A percentile compares a stretch with the other conserved stretches of the same genome.
Evolutionary conservation across 148 eudicot genomes (phyloP).

Genomic region (Polygonum maritimum): DNA sequence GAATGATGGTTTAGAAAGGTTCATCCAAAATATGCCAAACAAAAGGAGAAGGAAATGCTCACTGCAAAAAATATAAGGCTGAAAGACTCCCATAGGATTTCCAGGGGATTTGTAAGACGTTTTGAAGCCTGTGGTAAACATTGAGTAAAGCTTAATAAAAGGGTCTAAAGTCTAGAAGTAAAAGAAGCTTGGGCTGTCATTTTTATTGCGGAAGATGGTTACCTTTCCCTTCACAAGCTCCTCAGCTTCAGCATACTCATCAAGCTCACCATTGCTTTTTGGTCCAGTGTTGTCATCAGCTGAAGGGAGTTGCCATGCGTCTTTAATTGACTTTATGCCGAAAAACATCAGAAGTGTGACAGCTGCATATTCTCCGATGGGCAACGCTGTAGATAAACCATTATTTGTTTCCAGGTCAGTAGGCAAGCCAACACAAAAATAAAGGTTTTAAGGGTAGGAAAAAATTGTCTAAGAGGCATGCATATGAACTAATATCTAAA

Average conservation of each 20-base stretch:
- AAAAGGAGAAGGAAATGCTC: slow-evolving; percentile 27
- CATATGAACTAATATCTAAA: not conserved
- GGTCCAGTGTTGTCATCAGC: slow-evolving; percentile 34
- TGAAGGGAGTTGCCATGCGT: slow-evolving; percentile 94
- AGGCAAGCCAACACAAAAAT: not conserved
- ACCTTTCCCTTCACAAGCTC: slow-evolving; percentile 97
- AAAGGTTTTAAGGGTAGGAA: not conserved
- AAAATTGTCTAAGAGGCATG: not conserved
- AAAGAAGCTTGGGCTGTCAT: not conserved
- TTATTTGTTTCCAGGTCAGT: not conserved
- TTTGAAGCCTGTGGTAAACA: slow-evolving; percentile 48
- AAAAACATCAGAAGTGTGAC: slow-evolving; percentile 84
- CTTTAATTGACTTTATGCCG: slow-evolving; percentile 87
- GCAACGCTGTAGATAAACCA: slow-evolving; percentile 52
- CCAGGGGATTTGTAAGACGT: slow-evolving; percentile 68
- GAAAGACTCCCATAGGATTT: slow-evolving; percentile 89
- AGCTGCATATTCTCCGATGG: slow-evolving; percentile 95
- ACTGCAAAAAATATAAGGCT: slow-evolving; percentile 92
- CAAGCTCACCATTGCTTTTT: slow-evolving; percentile 49
- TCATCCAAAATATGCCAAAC: not conserved
- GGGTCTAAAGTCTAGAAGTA: not conserved
- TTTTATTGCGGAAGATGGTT: not conserved
- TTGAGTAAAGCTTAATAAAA: not conserved
- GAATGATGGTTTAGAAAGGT: not conserved
- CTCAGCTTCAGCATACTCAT: slow-evolving; percentile 80